Evolutionary conservation across 2,329 filamentous ascomycete species (phyloP).

Genomic region (Aureobasidium vineae): DNA sequence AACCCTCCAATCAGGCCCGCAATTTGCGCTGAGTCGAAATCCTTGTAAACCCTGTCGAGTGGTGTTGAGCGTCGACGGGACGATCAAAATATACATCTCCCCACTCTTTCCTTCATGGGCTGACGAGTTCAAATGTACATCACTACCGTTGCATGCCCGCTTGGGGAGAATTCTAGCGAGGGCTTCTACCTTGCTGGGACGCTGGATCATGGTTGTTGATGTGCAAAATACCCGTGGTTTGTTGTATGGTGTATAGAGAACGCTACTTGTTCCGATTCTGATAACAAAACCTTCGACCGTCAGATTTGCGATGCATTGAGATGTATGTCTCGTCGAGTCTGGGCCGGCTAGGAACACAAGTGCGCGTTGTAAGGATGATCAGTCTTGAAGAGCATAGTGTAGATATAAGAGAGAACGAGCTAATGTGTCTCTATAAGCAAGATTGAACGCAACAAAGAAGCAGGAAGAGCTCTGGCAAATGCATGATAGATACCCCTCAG

Average conservation of each 20-base stretch:
- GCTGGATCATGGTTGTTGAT: neutral
- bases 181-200: neutral
- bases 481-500: neutral
- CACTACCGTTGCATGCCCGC: neutral
- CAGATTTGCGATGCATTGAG: neutral
- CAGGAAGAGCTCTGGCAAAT: slow-evolving; percentile 3
- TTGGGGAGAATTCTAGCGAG: neutral
- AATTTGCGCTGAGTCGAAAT: slow-evolving; percentile 18
- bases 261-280: neutral
- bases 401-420: neutral
- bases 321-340: neutral
- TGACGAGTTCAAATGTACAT: slow-evolving; percentile 21
- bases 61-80: slow-evolving; percentile 13
- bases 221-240: neutral
- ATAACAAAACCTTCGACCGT: neutral
- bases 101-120: slow-evolving; percentile 8
- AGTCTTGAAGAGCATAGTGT: neutral
- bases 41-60: slow-evolving; percentile 4
- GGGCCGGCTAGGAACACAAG: no score
- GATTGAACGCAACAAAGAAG: slow-evolving; percentile 2
- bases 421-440: neutral
- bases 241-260: neutral
- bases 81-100: slow-evolving; percentile 19
- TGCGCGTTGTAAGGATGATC: neutral
- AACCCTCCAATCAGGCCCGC: slow-evolving; percentile 17